Evolutionary conservation across 2,329 filamentous ascomycete genomes (phyloP), one percentile per base, ranked within the genome.

Genomic region (Aspergillus japonicus): DNA sequence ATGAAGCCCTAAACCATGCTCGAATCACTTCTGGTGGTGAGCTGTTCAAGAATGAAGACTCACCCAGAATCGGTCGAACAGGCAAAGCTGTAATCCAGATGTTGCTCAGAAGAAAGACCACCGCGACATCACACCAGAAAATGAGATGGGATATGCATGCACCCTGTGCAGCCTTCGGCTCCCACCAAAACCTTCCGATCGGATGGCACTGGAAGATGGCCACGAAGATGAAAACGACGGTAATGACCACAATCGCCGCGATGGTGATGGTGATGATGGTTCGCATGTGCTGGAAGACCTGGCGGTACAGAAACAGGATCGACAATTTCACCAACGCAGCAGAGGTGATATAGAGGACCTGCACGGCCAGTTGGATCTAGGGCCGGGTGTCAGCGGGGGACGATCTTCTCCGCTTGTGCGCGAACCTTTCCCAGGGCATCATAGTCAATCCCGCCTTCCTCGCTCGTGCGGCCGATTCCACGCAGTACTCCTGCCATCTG

Each of bases 31-130:
- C 2, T 26, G 21, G 1, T 24, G 11, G 8, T 12, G 12, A 19
- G 31, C 16, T 51, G 49, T n/a, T 2, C 10, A 5, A n/a, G 0
- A 6, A n/a, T 12, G 19, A n/a, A 11, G 39, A 47, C 31, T n/a
- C 14, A 54, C 52, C 39, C 12, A 44, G 7, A 16, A 54, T 11
- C 3, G 52, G 42, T 10, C 14, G 29, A 8, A 54, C 11, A 16
- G 52, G 52, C 14, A 54, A 42, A 47, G 47, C 31, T 2, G 52
- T 54, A 8, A 54, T 54, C 52, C 52, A 54, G 6, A 54, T 47
- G 12, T 54, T 54, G 16, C 35, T 39, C 19, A 26, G 2, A 6
- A 54, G 39, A 19, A 47, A 54, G 10, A 47, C 24, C n/a, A 47
- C 52, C 1, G 52, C 52, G 3, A 47, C 52, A 54, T 24, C 31